Evolutionary conservation across 192 early-diverging fungal genomes (phyloP), one percentile per base, ranked within the genome.

Genomic region (Backusella sp.): DNA sequence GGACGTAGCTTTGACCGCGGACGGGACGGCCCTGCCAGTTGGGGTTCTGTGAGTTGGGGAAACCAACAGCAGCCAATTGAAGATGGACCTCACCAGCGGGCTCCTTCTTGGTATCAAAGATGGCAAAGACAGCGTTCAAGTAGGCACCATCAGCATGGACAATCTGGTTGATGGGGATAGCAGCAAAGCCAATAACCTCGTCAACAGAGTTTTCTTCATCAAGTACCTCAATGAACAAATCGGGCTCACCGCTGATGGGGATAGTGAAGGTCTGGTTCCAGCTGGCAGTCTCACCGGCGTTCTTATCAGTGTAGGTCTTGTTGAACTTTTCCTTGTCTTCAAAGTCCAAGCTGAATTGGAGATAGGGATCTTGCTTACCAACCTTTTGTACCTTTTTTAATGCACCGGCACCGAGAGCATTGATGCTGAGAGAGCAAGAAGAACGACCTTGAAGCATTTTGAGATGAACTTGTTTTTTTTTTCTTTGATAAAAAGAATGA

Each of bases 301-400:
- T 77, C 76, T 86, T 83, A 74, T 82, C 76, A 41, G 78, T 78
- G 73, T 81, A 83, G 28, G 83, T 83, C 75, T 83, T 84, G 77
- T 84, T 81, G 79, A 79, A 86, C 28, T 81, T 79, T 70, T 86
- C 84, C 44, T 77, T 49, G 74, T 84, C 71, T 14, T 19, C 21
- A 21, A 73, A 30, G 36, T 86, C 66, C 42, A 86, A 70, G 0
- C 79, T 74, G 77, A 86, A 81, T 73, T 84, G 85, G 42, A 84
- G 26, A 49, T 80, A 86, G 52, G 85, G 85, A 42, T 86, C 85
- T 53, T 86, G 83, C 81, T 84, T 86, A 77, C 85, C 85, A 28
- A 62, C 26, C 23, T 26, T 62, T 62, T 62, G 56, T 12, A 62
- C 56, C 56, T 62, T 62, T 12, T 62, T 62, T 62, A 62, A 62